phyloP scores from a whole-genome alignment of 2,329 filamentous ascomycete genomes.

The Magnaporthiopsis rhizophila region DNA sequence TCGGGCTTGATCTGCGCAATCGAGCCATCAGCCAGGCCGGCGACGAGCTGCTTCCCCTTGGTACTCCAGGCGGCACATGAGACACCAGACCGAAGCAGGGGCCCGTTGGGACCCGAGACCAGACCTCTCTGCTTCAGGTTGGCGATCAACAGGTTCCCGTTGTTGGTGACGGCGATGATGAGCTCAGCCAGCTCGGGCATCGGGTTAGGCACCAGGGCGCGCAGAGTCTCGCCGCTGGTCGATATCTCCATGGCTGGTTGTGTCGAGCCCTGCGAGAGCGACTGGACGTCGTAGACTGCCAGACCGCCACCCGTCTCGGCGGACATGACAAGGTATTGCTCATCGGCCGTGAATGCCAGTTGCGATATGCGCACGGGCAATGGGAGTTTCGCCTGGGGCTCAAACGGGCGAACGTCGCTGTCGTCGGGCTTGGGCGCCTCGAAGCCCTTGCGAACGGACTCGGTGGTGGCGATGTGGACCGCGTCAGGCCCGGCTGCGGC shows the following conservation, averaged over 20 bases:
- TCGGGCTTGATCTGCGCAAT: slow-evolving; percentile 77
- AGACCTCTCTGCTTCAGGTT: slow-evolving; percentile 64
- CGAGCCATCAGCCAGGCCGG: slow-evolving; percentile 73
- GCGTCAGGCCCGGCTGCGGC: slow-evolving; percentile 80
- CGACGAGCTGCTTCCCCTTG: slow-evolving; percentile 86
- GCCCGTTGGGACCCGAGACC: slow-evolving; percentile 49
- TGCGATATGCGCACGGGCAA: slow-evolving; percentile 76
- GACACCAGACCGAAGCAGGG: slow-evolving; percentile 62
- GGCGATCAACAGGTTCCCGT: slow-evolving; percentile 76
- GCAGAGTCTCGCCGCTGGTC: slow-evolving; percentile 67
- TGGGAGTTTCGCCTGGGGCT: slow-evolving; percentile 64
- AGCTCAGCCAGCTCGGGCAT: slow-evolving; percentile 62
- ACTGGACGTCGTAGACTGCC: slow-evolving; percentile 70
- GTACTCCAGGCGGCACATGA: slow-evolving; percentile 87
- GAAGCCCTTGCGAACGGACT: slow-evolving; percentile 70
- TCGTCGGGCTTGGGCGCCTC: slow-evolving; percentile 46
- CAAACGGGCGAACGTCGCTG: slow-evolving; percentile 60
- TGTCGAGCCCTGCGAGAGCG: slow-evolving; percentile 56
- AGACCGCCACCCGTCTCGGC: slow-evolving; percentile 75
- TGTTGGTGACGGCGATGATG: slow-evolving; percentile 71
- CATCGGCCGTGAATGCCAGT: slow-evolving; percentile 83
- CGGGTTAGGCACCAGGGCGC: slow-evolving; percentile 74
- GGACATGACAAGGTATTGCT: slow-evolving; percentile 73
- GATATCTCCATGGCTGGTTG: slow-evolving; percentile 66
- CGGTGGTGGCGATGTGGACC: slow-evolving; percentile 68